Conservation (phyloP, 768 basidiomycete genomes). For the Lactarius sanguifluus region DNA sequence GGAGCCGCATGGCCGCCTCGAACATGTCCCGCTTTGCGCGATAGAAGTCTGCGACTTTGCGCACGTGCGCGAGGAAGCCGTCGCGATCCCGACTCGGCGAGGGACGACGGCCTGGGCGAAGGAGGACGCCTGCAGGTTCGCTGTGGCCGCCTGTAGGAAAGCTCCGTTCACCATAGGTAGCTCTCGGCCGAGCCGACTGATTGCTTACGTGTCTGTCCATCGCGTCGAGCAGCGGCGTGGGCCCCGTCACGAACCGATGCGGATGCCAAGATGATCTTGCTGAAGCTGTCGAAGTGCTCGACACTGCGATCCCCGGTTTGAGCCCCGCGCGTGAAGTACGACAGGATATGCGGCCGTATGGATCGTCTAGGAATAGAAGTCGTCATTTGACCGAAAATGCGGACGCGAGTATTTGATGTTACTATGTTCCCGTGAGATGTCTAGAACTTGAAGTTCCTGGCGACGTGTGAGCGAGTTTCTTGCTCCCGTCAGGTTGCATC, state of each 20-base stretch:
- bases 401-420: too few relatives aligned
- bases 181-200: too few relatives aligned
- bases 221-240: slow-evolving; percentile 59
- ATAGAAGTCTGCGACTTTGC: slow-evolving; percentile 69
- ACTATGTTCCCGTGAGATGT: too few relatives aligned
- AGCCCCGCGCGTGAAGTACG: slow-evolving; percentile 66
- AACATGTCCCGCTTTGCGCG: slow-evolving; percentile 73
- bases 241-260: slow-evolving; percentile 79
- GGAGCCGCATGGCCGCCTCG: slow-evolving; percentile 67
- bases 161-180: background rate
- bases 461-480: too few relatives aligned
- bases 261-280: slow-evolving; percentile 47
- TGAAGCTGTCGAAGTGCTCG: slow-evolving; percentile 83
- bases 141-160: slow-evolving; percentile 52
- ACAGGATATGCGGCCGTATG: slow-evolving; percentile 51
- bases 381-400: too few relatives aligned
- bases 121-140: slow-evolving; percentile 68
- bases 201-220: slow-evolving; percentile 64
- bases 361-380: too few relatives aligned
- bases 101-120: slow-evolving; percentile 62
- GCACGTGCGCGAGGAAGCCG: slow-evolving; percentile 69
- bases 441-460: too few relatives aligned
- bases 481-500: too few relatives aligned
- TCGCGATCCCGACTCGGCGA: slow-evolving; percentile 84
- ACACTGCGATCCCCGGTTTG: slow-evolving; percentile 51